A percentile compares a stretch with the other conserved stretches of the same genome.
Conservation (phyloP, 2,329 filamentous ascomycete genomes). For the Talaromyces sp. region DNA sequence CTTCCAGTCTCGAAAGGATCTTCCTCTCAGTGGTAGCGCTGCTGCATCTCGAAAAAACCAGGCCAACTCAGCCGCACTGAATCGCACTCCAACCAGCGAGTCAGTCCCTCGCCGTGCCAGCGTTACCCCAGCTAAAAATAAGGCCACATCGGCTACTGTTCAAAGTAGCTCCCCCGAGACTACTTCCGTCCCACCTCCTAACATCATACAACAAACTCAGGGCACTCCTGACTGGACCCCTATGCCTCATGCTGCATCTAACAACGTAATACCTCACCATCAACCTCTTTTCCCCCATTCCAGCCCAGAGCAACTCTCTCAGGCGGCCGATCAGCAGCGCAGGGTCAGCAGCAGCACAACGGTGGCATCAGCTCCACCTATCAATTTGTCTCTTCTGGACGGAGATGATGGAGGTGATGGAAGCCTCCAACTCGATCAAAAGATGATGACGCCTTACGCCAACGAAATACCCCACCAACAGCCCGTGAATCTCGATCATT, state of each 20-base stretch:
- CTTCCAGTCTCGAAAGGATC: conserved; percentile 91
- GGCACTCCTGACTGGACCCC: conserved; percentile 41
- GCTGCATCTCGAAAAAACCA: conserved; percentile 74
- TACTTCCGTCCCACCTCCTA: conserved; percentile 33
- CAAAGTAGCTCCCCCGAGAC: conserved; percentile 42
- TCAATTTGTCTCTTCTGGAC: conserved; percentile 60
- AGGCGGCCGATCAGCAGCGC: conserved; percentile 42
- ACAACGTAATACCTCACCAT: conserved; percentile 27
- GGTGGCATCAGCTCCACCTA: conserved; percentile 46
- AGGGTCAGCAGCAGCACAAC: conserved; percentile 28
- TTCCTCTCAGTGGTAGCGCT: conserved; percentile 79
- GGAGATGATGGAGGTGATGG: conserved; percentile 56
- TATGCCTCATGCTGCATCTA: conserved; percentile 31
- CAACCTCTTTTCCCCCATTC: conserved; percentile 54
- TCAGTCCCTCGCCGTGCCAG: conserved; percentile 30
- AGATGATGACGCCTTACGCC: conserved; percentile 25
- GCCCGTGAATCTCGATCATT: conserved; percentile 28
- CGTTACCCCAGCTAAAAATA: conserved; percentile 32
- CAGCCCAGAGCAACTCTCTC: conserved; percentile 54
- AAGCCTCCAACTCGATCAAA: conserved; percentile 22
- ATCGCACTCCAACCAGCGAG: conserved; percentile 36
- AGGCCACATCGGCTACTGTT: conserved; percentile 22
- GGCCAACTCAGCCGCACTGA: conserved; percentile 34
- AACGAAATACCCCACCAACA: conserved; percentile 33
- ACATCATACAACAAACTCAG: conserved; percentile 29